These are phyloP conservation scores for Casaregolazyma lundiana DNA, from an alignment of 1,139 yeast species.

Conservation along the genomic window DNA sequence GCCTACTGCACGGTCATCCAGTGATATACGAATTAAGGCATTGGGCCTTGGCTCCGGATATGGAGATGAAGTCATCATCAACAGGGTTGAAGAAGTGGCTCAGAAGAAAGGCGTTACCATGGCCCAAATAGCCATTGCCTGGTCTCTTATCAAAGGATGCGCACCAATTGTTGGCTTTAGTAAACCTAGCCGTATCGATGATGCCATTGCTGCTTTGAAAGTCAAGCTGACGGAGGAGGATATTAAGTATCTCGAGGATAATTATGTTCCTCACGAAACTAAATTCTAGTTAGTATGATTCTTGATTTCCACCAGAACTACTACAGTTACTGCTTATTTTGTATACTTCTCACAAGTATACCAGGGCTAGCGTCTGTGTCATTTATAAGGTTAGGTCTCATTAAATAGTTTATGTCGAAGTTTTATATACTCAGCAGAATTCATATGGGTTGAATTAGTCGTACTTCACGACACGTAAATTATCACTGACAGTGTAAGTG, in stretches of 20 bases:
- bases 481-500: constrained; percentile 34
- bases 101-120: constrained; percentile 42
- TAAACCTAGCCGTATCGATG: constrained; percentile 48
- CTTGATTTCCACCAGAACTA: background rate
- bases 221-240: constrained; percentile 46
- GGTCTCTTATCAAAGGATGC: constrained; percentile 49
- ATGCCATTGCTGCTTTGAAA: constrained; percentile 44
- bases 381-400: too few relatives aligned
- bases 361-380: too few relatives aligned
- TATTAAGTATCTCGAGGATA: constrained; percentile 45
- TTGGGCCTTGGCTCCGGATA: background rate
- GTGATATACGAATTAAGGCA: constrained; percentile 22
- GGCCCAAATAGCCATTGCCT: constrained; percentile 53
- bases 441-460: too few relatives aligned
- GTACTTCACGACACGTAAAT: constrained; percentile 19
- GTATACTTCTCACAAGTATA: too few relatives aligned
- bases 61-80: constrained; percentile 35
- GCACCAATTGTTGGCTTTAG: constrained; percentile 54
- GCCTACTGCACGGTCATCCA: too few relatives aligned
- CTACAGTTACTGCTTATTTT: too few relatives aligned
- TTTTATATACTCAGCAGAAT: too few relatives aligned
- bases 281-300: background rate
- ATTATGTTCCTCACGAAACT: constrained; percentile 36
- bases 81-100: constrained; percentile 51
- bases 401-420: too few relatives aligned